These are phyloP conservation scores for Citrus inodora DNA, from an alignment of 345 rosid genomes.

Conservation along the genomic window DNA sequence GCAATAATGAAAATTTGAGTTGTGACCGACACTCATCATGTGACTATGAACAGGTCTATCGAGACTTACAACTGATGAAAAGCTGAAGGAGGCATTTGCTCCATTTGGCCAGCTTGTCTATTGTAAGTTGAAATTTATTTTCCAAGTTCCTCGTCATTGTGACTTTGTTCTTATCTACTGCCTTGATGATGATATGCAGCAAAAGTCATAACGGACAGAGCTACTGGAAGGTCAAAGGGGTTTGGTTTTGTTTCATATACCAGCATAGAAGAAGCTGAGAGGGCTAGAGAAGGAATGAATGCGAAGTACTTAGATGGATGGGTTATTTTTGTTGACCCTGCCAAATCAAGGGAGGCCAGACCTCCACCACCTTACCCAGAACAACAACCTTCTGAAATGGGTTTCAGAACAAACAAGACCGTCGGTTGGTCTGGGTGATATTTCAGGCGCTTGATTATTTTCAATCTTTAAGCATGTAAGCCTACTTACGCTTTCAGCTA, in stretches of 20 bases:
- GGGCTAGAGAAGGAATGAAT: slow-evolving; percentile 81
- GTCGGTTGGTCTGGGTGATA: slow-evolving; percentile 76
- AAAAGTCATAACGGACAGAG: slow-evolving; percentile 61
- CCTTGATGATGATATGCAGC: slow-evolving; percentile 34
- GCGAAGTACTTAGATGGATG: slow-evolving; percentile 90
- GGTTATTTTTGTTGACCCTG: slow-evolving; percentile 95
- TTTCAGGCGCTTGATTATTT: neutral
- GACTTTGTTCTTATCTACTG: neutral
- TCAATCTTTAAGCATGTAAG: no score
- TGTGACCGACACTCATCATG: slow-evolving; percentile 3
- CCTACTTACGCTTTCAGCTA: neutral
- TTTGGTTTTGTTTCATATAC: slow-evolving; percentile 71
- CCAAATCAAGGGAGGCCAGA: slow-evolving; percentile 64
- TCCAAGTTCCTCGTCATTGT: neutral
- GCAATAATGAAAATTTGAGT: neutral
- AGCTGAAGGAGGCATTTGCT: slow-evolving; percentile 72
- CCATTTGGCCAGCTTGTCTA: slow-evolving; percentile 72
- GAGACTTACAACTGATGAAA: slow-evolving; percentile 68
- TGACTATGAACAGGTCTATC: slow-evolving; percentile 54
- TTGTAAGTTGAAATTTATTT: slow-evolving; percentile 29
- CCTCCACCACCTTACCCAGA: slow-evolving; percentile 32
- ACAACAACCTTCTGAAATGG: slow-evolving; percentile 39
- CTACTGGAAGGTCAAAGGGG: slow-evolving; percentile 74
- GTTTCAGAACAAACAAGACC: slow-evolving; percentile 74
- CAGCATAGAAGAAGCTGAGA: slow-evolving; percentile 81